Evolutionary conservation across 768 basidiomycete species (phyloP), one percentile per base, ranked within the genome.

Genomic region (Vararia minispora): DNA sequence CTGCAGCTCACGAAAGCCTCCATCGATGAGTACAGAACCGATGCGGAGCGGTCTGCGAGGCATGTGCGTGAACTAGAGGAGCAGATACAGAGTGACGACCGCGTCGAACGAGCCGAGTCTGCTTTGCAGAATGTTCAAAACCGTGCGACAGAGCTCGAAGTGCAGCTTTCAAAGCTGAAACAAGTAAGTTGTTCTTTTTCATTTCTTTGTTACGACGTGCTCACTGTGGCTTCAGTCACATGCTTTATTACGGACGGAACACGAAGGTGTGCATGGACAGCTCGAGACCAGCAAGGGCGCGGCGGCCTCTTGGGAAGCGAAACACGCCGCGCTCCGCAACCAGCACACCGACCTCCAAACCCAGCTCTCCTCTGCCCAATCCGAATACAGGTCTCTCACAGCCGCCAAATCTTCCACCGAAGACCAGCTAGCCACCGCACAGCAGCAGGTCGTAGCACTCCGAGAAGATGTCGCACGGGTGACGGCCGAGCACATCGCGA

Each of bases 11-110:
- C 69, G n/a, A 73, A 68, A 43, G 69, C 66, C 0, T 64, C 71
- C 3, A 53, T 72, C 6, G 59, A 64, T 30, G 76, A 79, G 26
- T 56, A 72, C 23, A 72, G 67, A 34, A 59, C 66, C 27, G 66
- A 75, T 42, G 66, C 71, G 4, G 70, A 72, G 34, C 68, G 70
- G 33, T 65, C 68, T 44, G 67, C 70, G 42, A 68, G 74, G 31
- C 65, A 71, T 39, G 66, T 79, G 18, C 76, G 74, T 20, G 83
- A 88, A 47, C 58, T 90, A 23, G 76, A 84, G 50, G 86, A 88
- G 44, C 81, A 85, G 46, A 78, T 90, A 16, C 76, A 88, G 55
- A 78, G 72, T 43, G 86, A 90, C 52, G 84, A 89, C 56, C 77
- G 82, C 28, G 76, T 77, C 12, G 86, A 87, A 45, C 68, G 69